A percentile compares a stretch with the other conserved stretches of the same genome.
phyloP scores from a whole-genome alignment of 2,329 filamentous ascomycete species.

The Trichoderma sp. region DNA sequence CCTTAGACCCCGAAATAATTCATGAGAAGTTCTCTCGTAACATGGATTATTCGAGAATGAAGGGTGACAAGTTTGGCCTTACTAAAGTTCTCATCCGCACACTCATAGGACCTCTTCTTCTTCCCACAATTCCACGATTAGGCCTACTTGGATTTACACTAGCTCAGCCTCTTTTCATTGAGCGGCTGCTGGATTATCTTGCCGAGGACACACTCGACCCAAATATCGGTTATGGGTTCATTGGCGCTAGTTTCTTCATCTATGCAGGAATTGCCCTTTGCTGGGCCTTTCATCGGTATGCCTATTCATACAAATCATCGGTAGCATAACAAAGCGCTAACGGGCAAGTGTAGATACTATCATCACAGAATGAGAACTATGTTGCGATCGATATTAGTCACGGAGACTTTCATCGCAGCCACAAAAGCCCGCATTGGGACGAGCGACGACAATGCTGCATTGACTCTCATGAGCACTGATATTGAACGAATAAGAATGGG shows the following conservation, averaged over 20 bases:
- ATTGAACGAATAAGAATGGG: slow-evolving; percentile 45
- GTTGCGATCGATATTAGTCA: not conserved
- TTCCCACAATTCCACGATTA: not conserved
- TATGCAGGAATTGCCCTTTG: not conserved
- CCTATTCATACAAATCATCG: not conserved
- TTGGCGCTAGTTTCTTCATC: not conserved
- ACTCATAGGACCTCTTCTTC: not conserved
- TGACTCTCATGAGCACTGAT: slow-evolving; percentile 52
- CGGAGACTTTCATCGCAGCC: not conserved
- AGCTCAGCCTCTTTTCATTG: not conserved
- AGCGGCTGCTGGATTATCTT: not conserved
- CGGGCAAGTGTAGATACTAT: not conserved
- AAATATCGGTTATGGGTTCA: not conserved
- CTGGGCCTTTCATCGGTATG: not conserved
- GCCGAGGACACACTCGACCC: not conserved
- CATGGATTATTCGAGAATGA: not conserved
- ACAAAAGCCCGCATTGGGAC: not conserved
- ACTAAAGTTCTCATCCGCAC: not conserved
- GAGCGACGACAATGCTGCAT: slow-evolving; percentile 39
- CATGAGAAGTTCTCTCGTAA: not conserved
- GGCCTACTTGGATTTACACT: not conserved
- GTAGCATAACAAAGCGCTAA: not conserved
- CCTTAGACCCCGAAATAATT: not conserved
- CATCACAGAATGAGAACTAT: not conserved
- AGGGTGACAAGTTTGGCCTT: not conserved